A percentile compares a stretch with the other conserved stretches of the same genome.
phyloP scores from a whole-genome alignment of 2,329 filamentous ascomycete species.

The Fusarium brachygibbosum region DNA sequence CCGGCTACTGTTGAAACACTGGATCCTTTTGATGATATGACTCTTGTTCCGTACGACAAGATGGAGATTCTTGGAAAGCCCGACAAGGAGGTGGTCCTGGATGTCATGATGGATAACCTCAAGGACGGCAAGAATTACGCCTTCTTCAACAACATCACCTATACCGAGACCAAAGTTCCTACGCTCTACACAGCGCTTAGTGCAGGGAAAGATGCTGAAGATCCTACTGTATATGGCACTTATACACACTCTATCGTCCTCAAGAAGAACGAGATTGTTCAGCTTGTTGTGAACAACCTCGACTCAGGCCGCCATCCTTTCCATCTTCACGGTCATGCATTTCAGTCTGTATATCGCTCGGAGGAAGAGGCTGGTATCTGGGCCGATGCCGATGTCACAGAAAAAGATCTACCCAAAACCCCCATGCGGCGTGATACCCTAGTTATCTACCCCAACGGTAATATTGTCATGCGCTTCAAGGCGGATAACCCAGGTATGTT shows the following conservation, averaged over 20 bases:
- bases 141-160: conserved; percentile 84
- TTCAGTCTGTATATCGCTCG: conserved; percentile 76
- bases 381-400: conserved; percentile 55
- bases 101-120: conserved; percentile 73
- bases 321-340: conserved; percentile 82
- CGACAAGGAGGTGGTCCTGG: conserved; percentile 73
- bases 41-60: conserved; percentile 77
- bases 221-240: conserved; percentile 74
- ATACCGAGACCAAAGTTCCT: conserved; percentile 80
- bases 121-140: conserved; percentile 72
- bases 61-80: conserved; percentile 71
- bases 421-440: conserved; percentile 79
- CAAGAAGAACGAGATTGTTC: conserved; percentile 74
- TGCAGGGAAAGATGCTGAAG: conserved; percentile 68
- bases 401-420: conserved; percentile 63
- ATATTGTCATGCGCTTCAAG: conserved; percentile 76
- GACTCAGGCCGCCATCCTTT: conserved; percentile 81
- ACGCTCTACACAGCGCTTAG: conserved; percentile 82
- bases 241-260: conserved; percentile 78
- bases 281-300: conserved; percentile 81
- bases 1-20: conserved; percentile 72
- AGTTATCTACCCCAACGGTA: conserved; percentile 74
- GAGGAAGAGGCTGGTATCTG: conserved; percentile 70
- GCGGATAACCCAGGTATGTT: conserved; percentile 74
- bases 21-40: conserved; percentile 80